Conservation (phyloP, 2,329 filamentous ascomycete species). For the Neopestalotiopsis rosae region DNA sequence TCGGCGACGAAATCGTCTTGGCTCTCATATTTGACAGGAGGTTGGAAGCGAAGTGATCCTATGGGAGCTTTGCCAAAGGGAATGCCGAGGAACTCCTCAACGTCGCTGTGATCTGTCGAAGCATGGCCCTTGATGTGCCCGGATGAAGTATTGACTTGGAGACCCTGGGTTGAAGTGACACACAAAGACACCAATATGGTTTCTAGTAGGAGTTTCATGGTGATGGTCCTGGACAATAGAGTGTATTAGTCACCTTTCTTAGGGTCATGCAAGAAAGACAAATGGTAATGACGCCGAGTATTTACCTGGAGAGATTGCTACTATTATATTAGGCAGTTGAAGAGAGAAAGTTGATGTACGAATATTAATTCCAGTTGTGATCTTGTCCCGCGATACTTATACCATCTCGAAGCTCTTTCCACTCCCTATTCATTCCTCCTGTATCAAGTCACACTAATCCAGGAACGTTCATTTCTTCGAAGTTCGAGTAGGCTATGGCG, state of each 20-base stretch:
- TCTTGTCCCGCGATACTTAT: neutral
- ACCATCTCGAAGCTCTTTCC: neutral
- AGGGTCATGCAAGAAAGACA: too few relatives aligned
- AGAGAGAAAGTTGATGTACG: neutral
- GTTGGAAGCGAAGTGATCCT: slow-evolving; percentile 21
- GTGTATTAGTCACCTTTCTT: too few relatives aligned
- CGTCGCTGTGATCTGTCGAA: neutral
- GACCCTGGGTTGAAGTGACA: neutral
- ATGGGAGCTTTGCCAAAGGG: slow-evolving; percentile 24
- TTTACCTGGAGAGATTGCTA: neutral
- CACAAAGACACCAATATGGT: neutral
- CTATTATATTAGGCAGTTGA: neutral
- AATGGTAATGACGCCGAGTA: too few relatives aligned
- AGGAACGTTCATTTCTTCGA: neutral
- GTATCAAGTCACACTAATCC: neutral
- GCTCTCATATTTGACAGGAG: slow-evolving; percentile 15
- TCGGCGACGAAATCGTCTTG: neutral
- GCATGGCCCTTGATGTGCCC: neutral
- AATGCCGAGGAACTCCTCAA: slow-evolving; percentile 19
- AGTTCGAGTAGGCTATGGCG: neutral
- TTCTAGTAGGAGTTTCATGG: neutral
- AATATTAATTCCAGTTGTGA: neutral
- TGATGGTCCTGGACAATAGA: neutral
- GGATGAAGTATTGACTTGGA: neutral
- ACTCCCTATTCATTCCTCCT: neutral